Evolutionary conservation across 2,329 filamentous ascomycete genomes (phyloP).

Genomic region (Rutstroemia sp.): DNA sequence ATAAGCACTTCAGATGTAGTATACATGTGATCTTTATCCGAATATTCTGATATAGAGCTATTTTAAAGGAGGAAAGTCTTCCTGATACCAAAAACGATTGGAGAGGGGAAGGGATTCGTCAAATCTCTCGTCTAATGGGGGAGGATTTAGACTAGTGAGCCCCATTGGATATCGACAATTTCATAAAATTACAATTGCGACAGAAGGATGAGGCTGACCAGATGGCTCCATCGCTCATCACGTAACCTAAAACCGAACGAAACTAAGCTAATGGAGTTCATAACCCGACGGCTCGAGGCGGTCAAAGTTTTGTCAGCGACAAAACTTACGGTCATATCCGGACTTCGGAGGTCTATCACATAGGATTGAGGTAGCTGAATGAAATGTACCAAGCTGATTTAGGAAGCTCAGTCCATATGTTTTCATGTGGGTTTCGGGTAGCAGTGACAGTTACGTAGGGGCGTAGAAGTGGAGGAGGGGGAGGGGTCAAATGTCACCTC

Average conservation of each 20-base stretch:
- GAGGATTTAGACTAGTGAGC: neutral
- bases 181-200: neutral
- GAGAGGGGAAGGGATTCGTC: neutral
- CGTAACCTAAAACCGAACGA: neutral
- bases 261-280: neutral
- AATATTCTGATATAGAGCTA: neutral
- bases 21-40: neutral
- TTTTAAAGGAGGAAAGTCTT: neutral
- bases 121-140: neutral
- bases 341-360: neutral
- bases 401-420: neutral
- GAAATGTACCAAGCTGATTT: neutral
- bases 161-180: neutral
- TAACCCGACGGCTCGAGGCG: neutral
- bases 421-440: neutral
- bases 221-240: constrained; percentile 7
- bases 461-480: neutral
- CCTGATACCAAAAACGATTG: neutral
- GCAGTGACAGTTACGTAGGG: neutral
- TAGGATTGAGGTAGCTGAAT: neutral
- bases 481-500: neutral
- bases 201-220: neutral
- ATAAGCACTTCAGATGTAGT: neutral
- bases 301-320: neutral
- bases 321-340: neutral